These are phyloP conservation scores for Aureobasidium mangrovei DNA, from an alignment of 2,329 filamentous ascomycete species.

Conservation along the genomic window DNA sequence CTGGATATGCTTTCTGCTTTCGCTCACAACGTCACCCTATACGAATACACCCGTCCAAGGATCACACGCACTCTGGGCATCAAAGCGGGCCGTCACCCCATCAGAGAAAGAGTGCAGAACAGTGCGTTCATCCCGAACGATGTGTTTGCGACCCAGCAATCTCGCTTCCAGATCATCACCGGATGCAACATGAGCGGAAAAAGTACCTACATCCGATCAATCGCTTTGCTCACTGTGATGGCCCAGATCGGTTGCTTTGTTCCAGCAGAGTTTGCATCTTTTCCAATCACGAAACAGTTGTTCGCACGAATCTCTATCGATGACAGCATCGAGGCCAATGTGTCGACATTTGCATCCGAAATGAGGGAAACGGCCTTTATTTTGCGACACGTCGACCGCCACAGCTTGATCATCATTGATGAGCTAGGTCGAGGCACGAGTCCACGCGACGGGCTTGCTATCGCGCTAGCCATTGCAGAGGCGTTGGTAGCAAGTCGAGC, in stretches of 20 bases:
- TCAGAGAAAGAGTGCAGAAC: conserved; percentile 62
- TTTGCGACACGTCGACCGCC: conserved; percentile 66
- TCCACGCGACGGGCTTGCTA: conserved; percentile 76
- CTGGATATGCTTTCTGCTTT: conserved; percentile 64
- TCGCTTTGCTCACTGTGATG: conserved; percentile 84
- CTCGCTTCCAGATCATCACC: conserved; percentile 85
- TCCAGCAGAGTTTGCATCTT: conserved; percentile 72
- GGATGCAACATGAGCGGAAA: conserved; percentile 99
- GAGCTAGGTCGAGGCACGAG: conserved; percentile 77
- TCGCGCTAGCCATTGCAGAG: conserved; percentile 84
- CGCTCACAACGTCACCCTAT: conserved; percentile 59
- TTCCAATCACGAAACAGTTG: conserved; percentile 71
- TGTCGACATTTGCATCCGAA: conserved; percentile 88
- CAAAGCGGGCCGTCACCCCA: conserved; percentile 66
- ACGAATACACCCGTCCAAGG: conserved; percentile 57
- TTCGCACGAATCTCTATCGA: conserved; percentile 84
- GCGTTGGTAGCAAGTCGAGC: conserved; percentile 69
- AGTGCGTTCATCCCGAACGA: conserved; percentile 78
- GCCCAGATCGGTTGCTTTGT: conserved; percentile 88
- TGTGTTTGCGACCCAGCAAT: conserved; percentile 70
- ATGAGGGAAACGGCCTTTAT: conserved; percentile 97
- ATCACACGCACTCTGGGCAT: conserved; percentile 62
- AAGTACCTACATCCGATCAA: conserved; percentile 82
- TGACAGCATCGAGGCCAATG: conserved; percentile 79
- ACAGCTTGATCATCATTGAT: conserved; percentile 64